Evolutionary conservation across 257 asterid species (phyloP), one percentile per base, ranked within the genome.

Genomic region (Solanum lycopersicoides): DNA sequence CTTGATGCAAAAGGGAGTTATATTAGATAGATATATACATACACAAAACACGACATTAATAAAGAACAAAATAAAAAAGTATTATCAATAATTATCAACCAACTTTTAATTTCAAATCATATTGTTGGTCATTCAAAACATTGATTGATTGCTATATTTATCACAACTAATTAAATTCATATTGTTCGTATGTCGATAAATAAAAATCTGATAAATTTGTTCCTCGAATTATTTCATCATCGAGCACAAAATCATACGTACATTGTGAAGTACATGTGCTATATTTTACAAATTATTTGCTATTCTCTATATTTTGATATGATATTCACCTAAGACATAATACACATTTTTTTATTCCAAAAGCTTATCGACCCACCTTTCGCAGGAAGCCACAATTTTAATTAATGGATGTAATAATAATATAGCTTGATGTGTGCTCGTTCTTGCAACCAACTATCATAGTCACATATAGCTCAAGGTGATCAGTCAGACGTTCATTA

Each of bases 201-300:
- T 0, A 71, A 1, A 71, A 1, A 71, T 32, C 13, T 69, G 23
- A 71, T 0, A 32, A 0, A 7, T 71, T 34, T 3, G 0, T 71
- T 15, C 0, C n/a, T 69, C 4, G 23, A 14, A 1, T 4, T 30
- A 69, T 8, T 0, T 0, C 0, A 32, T 10, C 1, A 0, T 34
- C 11, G 7, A 71, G 10, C 12, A 71, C 14, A 32, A 71, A 32
- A 71, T 0, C 1, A 2, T 30, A 6, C 15, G n/a, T 34, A 71
- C 13, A 14, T 34, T 18, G 2, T 34, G 2, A 69, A 0, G 6
- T n/a, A 63, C 1, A 0, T 63, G 16, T 60, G 3, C 13, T 9
- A 23, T 23, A 23, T 28, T 28, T 28, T 28, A 28, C 30, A 28
- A 28, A 28, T 1, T 28, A 28, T 28, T 28, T 28, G 30, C 1